Evolutionary conservation across 169 alveolate species (phyloP).

Genomic region (Babesia divergens): DNA sequence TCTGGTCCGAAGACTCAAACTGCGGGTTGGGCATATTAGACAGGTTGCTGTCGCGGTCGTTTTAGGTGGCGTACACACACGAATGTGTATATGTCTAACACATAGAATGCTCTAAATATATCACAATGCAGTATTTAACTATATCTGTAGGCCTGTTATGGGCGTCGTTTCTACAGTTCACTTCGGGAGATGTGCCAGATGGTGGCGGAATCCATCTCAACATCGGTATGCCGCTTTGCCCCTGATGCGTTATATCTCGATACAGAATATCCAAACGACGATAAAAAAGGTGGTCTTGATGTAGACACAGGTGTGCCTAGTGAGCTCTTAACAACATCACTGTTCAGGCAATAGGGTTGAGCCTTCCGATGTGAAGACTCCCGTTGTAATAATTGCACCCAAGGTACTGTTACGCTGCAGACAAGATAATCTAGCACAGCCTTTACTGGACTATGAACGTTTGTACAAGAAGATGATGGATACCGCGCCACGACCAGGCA

Average conservation of each 20-base stretch:
- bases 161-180: neutral
- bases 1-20: neutral
- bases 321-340: neutral
- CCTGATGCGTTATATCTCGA: neutral
- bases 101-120: neutral
- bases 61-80: conserved; percentile 10
- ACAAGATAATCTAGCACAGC: conserved; percentile 5
- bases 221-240: conserved; percentile 25
- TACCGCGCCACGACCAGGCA: neutral
- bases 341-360: conserved; percentile 11
- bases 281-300: conserved; percentile 9
- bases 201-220: conserved; percentile 47
- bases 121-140: neutral
- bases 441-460: conserved; percentile 60
- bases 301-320: conserved; percentile 44
- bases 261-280: conserved; percentile 57
- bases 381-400: conserved; percentile 64
- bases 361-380: conserved; percentile 44
- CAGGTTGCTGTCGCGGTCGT: conserved; percentile 12
- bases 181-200: neutral
- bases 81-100: neutral
- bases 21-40: neutral
- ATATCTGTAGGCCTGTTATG: neutral
- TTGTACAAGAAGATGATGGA: conserved; percentile 66
- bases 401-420: conserved; percentile 18